These are phyloP conservation scores for Sistotremastrum suecicum DNA, from an alignment of 768 basidiomycete species.

Conservation along the genomic window DNA sequence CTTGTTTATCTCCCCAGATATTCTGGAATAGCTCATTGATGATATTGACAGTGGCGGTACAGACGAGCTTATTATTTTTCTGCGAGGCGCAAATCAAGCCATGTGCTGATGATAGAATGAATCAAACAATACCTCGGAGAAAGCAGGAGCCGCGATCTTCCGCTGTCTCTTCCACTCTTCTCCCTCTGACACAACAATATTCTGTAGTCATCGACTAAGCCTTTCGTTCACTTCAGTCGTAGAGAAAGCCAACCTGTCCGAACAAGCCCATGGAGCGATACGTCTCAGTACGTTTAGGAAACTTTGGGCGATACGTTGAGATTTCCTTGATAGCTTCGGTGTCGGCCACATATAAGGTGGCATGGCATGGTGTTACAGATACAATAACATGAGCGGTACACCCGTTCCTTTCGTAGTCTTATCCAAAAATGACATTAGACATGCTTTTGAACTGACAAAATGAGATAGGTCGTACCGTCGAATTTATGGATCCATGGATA, in stretches of 20 bases:
- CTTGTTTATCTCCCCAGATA: background rate
- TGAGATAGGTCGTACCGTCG: background rate
- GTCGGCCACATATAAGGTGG: no score
- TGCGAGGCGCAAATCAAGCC: background rate
- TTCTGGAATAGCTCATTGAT: background rate
- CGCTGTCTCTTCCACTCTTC: slow-evolving; percentile 53
- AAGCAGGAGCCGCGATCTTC: slow-evolving; percentile 49
- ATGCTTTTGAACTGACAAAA: background rate
- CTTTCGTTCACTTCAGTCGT: no score
- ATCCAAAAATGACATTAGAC: background rate
- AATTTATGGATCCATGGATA: background rate
- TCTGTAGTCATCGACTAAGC: slow-evolving; percentile 10
- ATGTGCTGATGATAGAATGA: background rate
- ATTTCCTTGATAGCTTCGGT: no score
- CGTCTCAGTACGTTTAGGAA: no score
- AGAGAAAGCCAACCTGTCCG: no score
- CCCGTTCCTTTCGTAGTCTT: slow-evolving; percentile 1
- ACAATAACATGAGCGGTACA: background rate
- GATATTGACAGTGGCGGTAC: background rate
- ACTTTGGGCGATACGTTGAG: no score
- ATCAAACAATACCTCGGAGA: slow-evolving; percentile 33
- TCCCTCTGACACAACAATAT: slow-evolving; percentile 52
- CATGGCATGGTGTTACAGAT: no score
- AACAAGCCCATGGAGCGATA: no score
- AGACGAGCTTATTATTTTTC: slow-evolving; percentile 3